These are phyloP conservation scores for Ogataea ramenticola DNA, from an alignment of 805 yeast species.

Conservation along the genomic window DNA sequence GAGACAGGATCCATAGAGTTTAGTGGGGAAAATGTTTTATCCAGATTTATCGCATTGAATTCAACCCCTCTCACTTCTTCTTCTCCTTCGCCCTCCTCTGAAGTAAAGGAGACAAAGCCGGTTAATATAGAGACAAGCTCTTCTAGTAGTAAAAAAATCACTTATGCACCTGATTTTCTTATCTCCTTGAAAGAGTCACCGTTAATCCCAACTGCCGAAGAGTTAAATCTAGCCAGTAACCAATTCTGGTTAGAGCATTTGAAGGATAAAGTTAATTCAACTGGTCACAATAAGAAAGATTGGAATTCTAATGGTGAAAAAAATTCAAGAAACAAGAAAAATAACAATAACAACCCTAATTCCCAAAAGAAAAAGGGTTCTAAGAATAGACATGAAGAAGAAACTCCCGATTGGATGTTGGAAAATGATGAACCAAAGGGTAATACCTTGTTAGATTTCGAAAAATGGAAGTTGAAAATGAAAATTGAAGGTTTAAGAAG, in stretches of 20 bases:
- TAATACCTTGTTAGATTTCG: slow-evolving; percentile 50
- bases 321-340: slow-evolving; percentile 2
- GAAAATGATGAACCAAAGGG: slow-evolving; percentile 35
- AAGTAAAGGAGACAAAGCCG: neutral
- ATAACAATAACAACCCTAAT: slow-evolving; percentile 3
- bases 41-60: neutral
- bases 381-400: slow-evolving; percentile 22
- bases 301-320: slow-evolving; percentile 1
- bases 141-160: slow-evolving; percentile 5
- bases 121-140: too few relatives aligned
- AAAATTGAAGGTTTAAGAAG: slow-evolving; percentile 40
- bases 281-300: slow-evolving; percentile 2
- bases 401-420: slow-evolving; percentile 29
- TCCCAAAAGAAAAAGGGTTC: slow-evolving; percentile 6
- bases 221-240: slow-evolving; percentile 34
- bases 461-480: slow-evolving; percentile 51
- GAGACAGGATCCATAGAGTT: too few relatives aligned
- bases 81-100: neutral
- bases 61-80: neutral
- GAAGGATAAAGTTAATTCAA: slow-evolving; percentile 1
- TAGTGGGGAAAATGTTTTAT: neutral
- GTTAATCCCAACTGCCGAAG: slow-evolving; percentile 20
- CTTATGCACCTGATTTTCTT: slow-evolving; percentile 23
- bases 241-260: slow-evolving; percentile 37
- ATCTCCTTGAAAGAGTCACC: slow-evolving; percentile 30